These are phyloP conservation scores for Eucalyptus cloeziana DNA, from an alignment of 345 rosid genomes.

Conservation along the genomic window DNA sequence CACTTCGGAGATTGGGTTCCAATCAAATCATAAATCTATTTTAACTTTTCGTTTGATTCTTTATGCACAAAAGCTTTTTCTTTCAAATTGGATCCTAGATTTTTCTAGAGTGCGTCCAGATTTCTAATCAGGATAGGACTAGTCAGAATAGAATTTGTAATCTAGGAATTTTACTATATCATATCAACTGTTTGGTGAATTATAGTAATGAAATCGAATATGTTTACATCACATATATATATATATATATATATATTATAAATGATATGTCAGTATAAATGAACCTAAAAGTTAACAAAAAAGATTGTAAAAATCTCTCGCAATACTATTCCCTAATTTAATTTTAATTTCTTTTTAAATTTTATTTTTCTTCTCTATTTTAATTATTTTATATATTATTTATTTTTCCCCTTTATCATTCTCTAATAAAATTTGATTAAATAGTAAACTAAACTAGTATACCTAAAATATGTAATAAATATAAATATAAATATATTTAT, in stretches of 20 bases:
- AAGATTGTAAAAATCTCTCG: accelerated
- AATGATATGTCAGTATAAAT: accelerated
- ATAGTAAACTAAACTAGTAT: too few species aligned
- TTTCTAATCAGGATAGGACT: accelerated
- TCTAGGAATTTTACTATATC: accelerated
- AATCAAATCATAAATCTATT: too few species aligned
- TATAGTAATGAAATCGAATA: accelerated
- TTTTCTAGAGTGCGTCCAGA: accelerated
- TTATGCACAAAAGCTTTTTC: accelerated
- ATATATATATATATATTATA: too few species aligned
- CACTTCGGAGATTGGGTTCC: accelerated
- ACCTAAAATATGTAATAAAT: too few species aligned
- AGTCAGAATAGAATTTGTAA: accelerated
- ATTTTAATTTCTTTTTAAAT: accelerated
- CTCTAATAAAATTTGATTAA: too few species aligned
- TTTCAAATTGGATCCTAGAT: accelerated
- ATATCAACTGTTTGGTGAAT: accelerated
- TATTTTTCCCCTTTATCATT: too few species aligned
- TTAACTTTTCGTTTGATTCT: not conserved
- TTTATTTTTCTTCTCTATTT: accelerated
- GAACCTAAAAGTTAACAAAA: too few species aligned
- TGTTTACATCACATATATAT: too few species aligned
- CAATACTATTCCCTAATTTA: too few species aligned
- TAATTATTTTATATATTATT: too few species aligned
- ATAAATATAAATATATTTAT: too few species aligned